Conservation (phyloP, 257 asterid species). For the Rhazya stricta region DNA sequence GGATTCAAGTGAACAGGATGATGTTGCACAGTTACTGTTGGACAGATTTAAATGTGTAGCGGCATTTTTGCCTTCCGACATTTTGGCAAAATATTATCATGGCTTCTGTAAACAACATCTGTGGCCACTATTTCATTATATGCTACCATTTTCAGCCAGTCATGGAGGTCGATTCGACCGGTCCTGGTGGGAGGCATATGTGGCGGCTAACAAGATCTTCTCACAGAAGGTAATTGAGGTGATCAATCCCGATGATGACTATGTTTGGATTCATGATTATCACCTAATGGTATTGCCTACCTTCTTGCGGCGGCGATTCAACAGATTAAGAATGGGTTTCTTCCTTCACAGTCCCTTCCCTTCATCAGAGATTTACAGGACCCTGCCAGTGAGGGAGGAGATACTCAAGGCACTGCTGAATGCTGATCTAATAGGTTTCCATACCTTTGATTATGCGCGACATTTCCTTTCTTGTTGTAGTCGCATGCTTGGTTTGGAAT, state of each 20-base stretch:
- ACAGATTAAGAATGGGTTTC: constrained; percentile 45
- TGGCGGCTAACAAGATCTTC: constrained; percentile 48
- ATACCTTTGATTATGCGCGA: constrained; percentile 48
- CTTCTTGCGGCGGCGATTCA: constrained; percentile 44
- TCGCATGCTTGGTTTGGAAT: constrained; percentile 46
- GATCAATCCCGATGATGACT: constrained; percentile 54
- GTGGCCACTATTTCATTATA: constrained; percentile 53
- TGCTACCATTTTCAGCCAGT: constrained; percentile 49
- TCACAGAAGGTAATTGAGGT: constrained; percentile 53
- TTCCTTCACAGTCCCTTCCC: constrained; percentile 53
- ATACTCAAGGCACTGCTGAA: constrained; percentile 44
- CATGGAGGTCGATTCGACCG: constrained; percentile 51
- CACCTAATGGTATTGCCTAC: constrained; percentile 54
- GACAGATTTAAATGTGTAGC: constrained; percentile 53
- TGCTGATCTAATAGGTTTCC: constrained; percentile 46
- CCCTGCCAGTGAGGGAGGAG: constrained; percentile 46
- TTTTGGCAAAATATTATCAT: constrained; percentile 43
- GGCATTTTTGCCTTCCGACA: constrained; percentile 41
- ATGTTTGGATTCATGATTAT: constrained; percentile 52
- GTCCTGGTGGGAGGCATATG: constrained; percentile 53
- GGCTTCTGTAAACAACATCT: constrained; percentile 52
- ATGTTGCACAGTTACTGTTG: constrained; percentile 45
- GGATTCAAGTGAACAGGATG: constrained; percentile 48
- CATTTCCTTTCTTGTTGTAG: constrained; percentile 53
- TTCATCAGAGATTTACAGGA: constrained; percentile 48